Evolutionary conservation across 164 flowering plant species (phyloP).

Genomic region (Annona squamosa): DNA sequence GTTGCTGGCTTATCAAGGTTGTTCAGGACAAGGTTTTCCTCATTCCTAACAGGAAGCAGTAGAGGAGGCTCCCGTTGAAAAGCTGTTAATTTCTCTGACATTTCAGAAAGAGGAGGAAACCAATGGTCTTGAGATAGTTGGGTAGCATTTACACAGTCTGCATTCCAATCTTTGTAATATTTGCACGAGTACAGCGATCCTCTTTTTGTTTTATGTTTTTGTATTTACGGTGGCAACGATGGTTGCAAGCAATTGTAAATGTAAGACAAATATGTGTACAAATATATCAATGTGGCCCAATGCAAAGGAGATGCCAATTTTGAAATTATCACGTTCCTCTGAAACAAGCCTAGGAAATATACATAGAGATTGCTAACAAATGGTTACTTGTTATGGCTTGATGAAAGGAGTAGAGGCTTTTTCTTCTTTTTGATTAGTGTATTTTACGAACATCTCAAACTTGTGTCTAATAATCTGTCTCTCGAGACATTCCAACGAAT

Average conservation of each 20-base stretch:
- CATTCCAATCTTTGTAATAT: neutral
- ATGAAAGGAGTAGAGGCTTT: too few relatives aligned
- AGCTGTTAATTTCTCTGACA: neutral
- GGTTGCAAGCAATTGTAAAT: neutral
- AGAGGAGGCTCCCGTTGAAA: slow-evolving; percentile 18
- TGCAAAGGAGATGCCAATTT: neutral
- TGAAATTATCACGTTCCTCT: neutral
- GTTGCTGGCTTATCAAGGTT: slow-evolving; percentile 49
- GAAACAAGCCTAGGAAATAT: neutral
- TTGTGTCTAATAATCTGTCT: too few relatives aligned
- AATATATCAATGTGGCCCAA: neutral
- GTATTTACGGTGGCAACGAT: neutral
- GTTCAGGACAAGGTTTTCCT: slow-evolving; percentile 49
- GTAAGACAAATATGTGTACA: neutral
- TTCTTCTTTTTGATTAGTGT: too few relatives aligned
- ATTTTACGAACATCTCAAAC: too few relatives aligned
- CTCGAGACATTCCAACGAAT: too few relatives aligned
- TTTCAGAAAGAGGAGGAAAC: neutral
- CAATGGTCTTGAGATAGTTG: neutral
- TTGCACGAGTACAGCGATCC: neutral
- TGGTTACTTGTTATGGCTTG: too few relatives aligned
- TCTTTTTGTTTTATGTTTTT: neutral
- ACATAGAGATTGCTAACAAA: neutral
- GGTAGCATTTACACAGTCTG: neutral
- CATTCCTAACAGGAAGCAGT: slow-evolving; percentile 22